Evolutionary conservation across 2,329 filamentous ascomycete genomes (phyloP), one percentile per base, ranked within the genome.

Genomic region (Hyphodiscus sp.): DNA sequence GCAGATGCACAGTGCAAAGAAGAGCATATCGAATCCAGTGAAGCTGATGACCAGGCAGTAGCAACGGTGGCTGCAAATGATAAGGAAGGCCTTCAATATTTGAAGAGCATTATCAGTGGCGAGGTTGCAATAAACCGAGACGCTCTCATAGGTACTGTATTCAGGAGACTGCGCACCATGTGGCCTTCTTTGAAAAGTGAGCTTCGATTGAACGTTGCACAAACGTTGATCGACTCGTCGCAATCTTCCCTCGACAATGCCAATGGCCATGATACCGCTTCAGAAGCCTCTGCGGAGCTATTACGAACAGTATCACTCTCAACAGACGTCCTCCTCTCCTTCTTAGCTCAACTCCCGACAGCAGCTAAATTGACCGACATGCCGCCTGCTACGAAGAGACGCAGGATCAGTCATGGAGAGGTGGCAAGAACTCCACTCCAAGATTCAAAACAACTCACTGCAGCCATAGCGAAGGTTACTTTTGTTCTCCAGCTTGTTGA

Each of bases 401-500:
- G 90, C 64, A 81, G 90, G 52, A 89, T 83, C 0, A 95, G 88
- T 70, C 82, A 86, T 51, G 85, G 81, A 16, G 86, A 88, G 59
- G 79, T 81, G 60, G 78, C 82, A 52, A 74, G 75, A 51, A 80
- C 79, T 46, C 74, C 82, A 51, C 78, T 80, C 38, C 81, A 84
- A 58, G 79, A 84, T 52, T 81, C 83, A 33, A 76, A 80, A 7
- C 83, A 89, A 64, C 71, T 91, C 29, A 81, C 80, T 59, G 77
- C 79, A 47, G 79, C 85, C 7, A 78, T 96, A 58, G 82, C 83
- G 61, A 87, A 86, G 62, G 80, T 92, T 51, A 96, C 91, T 0
- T 84, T 96, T 65, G 88, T 96, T 11, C 76, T 97, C 41, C 91
- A 97, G 68, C 73, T 97, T 23, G 81, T 97, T 16, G 91, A 97